phyloP scores from a whole-genome alignment of 1,284 basidiomycete genomes.

The Ganoderma multipileum region DNA sequence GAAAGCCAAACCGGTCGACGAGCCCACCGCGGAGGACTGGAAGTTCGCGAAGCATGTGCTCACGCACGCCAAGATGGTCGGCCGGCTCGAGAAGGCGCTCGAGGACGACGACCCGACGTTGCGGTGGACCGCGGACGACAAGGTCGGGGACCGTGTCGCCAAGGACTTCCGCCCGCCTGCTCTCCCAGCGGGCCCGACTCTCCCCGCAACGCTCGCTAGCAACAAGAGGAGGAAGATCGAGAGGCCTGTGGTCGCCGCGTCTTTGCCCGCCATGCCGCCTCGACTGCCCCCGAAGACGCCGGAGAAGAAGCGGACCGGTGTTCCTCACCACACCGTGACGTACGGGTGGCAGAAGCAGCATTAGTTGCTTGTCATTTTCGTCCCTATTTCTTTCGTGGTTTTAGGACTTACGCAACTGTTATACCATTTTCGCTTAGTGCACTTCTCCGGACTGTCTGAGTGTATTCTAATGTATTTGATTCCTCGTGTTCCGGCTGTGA shows the following conservation, averaged over 20 bases:
- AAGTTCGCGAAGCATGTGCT: background rate
- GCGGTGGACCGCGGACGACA: background rate
- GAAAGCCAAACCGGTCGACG: too few species aligned
- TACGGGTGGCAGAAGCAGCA: background rate
- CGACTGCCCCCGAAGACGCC: background rate
- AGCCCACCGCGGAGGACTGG: too few species aligned
- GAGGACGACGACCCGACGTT: too few species aligned
- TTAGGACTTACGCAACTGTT: too few species aligned
- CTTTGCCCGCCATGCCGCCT: background rate
- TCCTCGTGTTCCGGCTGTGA: too few species aligned
- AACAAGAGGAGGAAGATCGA: background rate
- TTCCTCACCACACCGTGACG: background rate
- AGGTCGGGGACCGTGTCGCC: constrained; percentile 2
- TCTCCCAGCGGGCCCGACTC: background rate
- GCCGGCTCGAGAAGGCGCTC: background rate
- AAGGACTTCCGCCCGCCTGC: background rate
- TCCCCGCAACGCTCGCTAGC: background rate
- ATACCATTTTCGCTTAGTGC: too few species aligned
- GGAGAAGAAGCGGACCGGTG: background rate
- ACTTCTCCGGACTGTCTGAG: too few species aligned
- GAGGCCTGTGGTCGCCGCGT: background rate
- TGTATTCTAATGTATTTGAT: too few species aligned
- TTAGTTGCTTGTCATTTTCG: background rate
- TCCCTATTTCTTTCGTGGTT: background rate
- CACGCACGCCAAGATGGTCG: background rate